Evolutionary conservation across 2,329 filamentous ascomycete genomes (phyloP), one percentile per base, ranked within the genome.

Genomic region (Phialophora tarda): DNA sequence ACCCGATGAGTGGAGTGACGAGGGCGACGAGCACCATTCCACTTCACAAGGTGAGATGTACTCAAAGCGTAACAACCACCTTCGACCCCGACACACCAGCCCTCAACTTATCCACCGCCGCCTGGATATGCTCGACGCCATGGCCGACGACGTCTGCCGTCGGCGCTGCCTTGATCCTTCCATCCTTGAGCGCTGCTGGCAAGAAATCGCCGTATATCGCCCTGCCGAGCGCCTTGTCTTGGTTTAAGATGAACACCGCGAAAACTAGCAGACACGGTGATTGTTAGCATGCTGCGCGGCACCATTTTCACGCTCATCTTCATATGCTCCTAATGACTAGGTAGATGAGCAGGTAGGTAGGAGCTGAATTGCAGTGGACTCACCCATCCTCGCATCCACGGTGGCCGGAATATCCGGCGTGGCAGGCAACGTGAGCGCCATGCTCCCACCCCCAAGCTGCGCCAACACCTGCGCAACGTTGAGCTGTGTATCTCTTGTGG

Each of bases 71-170:
- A 10, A 81, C 74, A 7, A 79, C 78, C 11, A 81, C 69, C 71
- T 81, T 81, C 66, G 71, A 73, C 10, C 77, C 79, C 65, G 74
- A 77, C 10, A 81, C 78, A 26, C 79, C 79, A 54, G 72, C 73
- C 70, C 75, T 78, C 62, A 75, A 73, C 68, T 71, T 76, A 63
- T 79, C 75, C 11, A 80, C 63, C 8, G 74, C 79, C 10, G 73
- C 73, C 54, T 80, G 76, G 28, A 81, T 72, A 17, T 68, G 73
- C 47, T 77, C 74, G 32, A 81, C 62, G 12, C 79, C 79, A 65
- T 77, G 76, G 0, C 78, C 78, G 23, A 81, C 71, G 6, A 82
- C 73, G 34, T 77, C 50, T 5, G 78, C 72, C 63, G 76, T 73
- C 6, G 80, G 80, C 12, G 73, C 64, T 41, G 73, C 65, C 50